Conservation (phyloP, 495 filamentous ascomycete genomes). For the Penicillium angulare region DNA sequence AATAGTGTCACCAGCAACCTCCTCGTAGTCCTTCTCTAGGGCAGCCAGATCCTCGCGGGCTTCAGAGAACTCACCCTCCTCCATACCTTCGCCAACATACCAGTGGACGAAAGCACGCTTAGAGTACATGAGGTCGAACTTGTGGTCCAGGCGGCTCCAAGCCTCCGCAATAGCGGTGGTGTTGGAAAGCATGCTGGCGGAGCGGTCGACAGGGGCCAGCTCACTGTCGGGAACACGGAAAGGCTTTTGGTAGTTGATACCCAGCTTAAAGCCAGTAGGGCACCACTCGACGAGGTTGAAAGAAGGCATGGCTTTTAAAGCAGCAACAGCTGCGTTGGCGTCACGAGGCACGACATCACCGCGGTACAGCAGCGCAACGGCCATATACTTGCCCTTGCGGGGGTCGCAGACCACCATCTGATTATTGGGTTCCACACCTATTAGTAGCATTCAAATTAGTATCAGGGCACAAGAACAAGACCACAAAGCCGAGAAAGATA, state of each 20-base stretch:
- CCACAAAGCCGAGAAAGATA: not conserved
- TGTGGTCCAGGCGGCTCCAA: constrained; percentile 84
- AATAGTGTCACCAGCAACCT: constrained; percentile 73
- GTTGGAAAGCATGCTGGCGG: constrained; percentile 89
- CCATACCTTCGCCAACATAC: constrained; percentile 96
- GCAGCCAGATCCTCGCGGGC: constrained; percentile 87
- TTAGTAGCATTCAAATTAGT: constrained; percentile 8
- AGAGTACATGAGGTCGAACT: constrained; percentile 96
- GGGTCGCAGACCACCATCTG: constrained; percentile 96
- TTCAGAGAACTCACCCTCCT: constrained; percentile 91
- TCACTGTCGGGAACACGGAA: constrained; percentile 72
- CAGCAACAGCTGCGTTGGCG: constrained; percentile 74
- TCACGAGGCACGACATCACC: constrained; percentile 87
- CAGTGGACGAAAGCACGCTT: constrained; percentile 95
- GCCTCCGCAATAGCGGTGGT: constrained; percentile 90
- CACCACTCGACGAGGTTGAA: constrained; percentile 96
- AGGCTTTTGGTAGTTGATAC: constrained; percentile 91
- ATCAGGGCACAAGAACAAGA: too few relatives aligned
- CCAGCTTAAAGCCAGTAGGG: constrained; percentile 93
- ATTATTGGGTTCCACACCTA: constrained; percentile 89
- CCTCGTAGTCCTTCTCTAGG: constrained; percentile 89
- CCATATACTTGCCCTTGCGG: constrained; percentile 93
- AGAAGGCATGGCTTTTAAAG: constrained; percentile 80
- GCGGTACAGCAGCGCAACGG: constrained; percentile 84
- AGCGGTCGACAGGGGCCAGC: constrained; percentile 80